These are phyloP conservation scores for Ophiocytium majus DNA, from an alignment of 352 stramenopile species.

Conservation along the genomic window DNA sequence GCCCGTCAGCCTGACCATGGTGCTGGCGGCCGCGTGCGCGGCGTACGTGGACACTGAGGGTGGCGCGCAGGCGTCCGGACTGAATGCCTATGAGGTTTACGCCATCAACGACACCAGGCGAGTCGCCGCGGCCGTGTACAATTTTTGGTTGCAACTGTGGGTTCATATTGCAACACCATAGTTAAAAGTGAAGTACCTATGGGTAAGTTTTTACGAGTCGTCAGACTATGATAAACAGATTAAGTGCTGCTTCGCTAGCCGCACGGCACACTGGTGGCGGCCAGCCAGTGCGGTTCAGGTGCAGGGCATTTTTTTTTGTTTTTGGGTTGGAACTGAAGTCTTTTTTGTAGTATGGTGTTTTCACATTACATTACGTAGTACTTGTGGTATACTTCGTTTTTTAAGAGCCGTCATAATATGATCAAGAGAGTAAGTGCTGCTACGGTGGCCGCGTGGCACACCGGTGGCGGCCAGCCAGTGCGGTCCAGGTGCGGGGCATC, in stretches of 20 bases:
- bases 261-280: no score
- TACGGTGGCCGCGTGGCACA: no score
- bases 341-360: no score
- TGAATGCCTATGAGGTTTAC: neutral
- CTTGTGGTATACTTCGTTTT: neutral
- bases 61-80: neutral
- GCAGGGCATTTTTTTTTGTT: no score
- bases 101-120: neutral
- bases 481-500: neutral
- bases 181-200: neutral
- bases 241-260: no score
- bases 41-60: slow-evolving; percentile 16
- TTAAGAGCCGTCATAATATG: neutral
- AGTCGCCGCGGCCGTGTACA: neutral
- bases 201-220: neutral
- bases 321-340: no score
- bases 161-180: neutral
- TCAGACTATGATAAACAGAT: neutral
- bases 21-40: slow-evolving; percentile 39
- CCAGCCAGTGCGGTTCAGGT: neutral
- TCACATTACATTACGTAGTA: no score
- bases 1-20: slow-evolving; percentile 55
- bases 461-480: no score
- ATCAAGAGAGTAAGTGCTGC: no score
- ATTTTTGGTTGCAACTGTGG: neutral